Evolutionary conservation across 2,329 filamentous ascomycete species (phyloP).

Genomic region (Colletotrichum tanaceti): DNA sequence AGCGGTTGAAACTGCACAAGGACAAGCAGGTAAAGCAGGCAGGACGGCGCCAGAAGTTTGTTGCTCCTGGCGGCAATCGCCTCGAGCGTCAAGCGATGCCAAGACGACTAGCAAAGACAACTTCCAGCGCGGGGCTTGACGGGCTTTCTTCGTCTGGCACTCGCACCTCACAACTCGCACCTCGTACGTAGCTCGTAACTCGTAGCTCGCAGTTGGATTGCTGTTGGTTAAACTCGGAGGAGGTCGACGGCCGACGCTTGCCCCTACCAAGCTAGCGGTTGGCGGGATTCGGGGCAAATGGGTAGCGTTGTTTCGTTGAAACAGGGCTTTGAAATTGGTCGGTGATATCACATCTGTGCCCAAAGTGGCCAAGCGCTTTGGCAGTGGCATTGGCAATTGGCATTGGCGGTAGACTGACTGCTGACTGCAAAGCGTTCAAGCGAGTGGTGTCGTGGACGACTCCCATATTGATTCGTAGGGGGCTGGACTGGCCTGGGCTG

Average conservation of each 20-base stretch:
- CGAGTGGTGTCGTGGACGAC: background rate
- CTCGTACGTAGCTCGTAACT: too few relatives aligned
- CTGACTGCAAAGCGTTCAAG: background rate
- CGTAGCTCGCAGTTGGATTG: too few relatives aligned
- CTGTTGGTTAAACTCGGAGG: too few relatives aligned
- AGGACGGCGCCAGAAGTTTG: constrained; percentile 6
- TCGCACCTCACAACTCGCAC: background rate
- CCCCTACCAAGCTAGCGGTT: background rate
- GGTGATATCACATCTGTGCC: constrained; percentile 26
- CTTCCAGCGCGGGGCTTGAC: constrained; percentile 5
- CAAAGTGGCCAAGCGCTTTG: background rate
- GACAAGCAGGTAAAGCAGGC: background rate
- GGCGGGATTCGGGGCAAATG: constrained; percentile 14
- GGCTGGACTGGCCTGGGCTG: too few relatives aligned
- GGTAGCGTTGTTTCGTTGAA: constrained; percentile 1
- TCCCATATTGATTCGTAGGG: background rate
- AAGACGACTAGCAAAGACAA: constrained; percentile 7
- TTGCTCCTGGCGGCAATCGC: background rate
- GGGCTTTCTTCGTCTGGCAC: constrained; percentile 9
- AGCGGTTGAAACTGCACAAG: background rate
- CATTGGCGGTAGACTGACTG: background rate
- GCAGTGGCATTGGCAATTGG: background rate
- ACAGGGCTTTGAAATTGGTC: constrained; percentile 9
- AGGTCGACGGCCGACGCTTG: too few relatives aligned
- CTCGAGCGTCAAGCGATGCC: constrained; percentile 6